Conservation (phyloP, 2,329 filamentous ascomycete genomes). For the Colletotrichum lini region DNA sequence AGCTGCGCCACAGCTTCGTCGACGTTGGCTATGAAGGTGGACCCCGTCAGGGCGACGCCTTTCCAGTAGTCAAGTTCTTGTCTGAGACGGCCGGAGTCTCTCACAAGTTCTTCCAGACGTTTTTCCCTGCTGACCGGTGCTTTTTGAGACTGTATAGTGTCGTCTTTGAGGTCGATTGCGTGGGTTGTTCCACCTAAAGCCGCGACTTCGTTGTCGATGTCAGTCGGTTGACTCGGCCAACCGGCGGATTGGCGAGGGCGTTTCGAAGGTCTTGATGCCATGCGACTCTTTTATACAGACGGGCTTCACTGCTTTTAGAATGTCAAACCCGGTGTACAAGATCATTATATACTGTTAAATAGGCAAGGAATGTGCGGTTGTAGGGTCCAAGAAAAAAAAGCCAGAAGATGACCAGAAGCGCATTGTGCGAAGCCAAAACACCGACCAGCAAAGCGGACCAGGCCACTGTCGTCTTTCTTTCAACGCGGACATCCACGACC, state of each 20-base stretch:
- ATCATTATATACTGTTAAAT: background rate
- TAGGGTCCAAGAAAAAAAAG: background rate
- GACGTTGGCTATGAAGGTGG: too few relatives aligned
- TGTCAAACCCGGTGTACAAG: background rate
- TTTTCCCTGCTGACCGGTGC: conserved; percentile 49
- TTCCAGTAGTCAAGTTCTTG: conserved; percentile 12
- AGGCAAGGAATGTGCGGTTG: background rate
- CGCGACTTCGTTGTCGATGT: conserved; percentile 10
- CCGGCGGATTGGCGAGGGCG: conserved; percentile 3
- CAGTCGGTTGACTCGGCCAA: background rate
- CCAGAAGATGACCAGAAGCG: background rate
- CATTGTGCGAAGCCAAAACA: background rate
- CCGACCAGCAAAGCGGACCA: background rate
- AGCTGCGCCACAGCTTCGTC: too few relatives aligned
- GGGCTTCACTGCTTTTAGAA: background rate
- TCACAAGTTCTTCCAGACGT: conserved; percentile 59
- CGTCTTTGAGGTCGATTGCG: conserved; percentile 14
- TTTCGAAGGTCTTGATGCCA: conserved; percentile 10
- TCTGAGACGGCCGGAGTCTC: conserved; percentile 12
- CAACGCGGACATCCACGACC: background rate
- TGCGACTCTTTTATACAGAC: background rate
- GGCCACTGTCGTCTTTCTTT: background rate
- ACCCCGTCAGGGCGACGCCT: too few relatives aligned
- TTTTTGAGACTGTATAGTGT: conserved; percentile 11
- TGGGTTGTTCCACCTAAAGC: conserved; percentile 9